Conservation (phyloP, 1,139 yeast species). For the Martiniozyma asiatica region DNA sequence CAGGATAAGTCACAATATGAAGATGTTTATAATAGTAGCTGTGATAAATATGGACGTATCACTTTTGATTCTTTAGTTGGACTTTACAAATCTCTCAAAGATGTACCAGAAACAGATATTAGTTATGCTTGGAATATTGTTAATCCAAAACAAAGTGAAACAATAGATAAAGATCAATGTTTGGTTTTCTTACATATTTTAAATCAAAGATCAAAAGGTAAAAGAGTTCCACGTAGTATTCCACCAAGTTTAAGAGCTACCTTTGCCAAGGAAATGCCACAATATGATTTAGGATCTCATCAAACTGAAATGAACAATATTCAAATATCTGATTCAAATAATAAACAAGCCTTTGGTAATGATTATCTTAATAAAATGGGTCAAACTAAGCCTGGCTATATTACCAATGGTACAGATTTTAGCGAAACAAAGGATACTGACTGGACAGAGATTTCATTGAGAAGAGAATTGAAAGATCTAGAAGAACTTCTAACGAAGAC, state of each 20-base stretch:
- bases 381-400: no score
- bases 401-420: slow-evolving; percentile 25
- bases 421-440: slow-evolving; percentile 56
- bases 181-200: slow-evolving; percentile 81
- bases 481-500: slow-evolving; percentile 53
- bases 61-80: slow-evolving; percentile 60
- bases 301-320: slow-evolving; percentile 30
- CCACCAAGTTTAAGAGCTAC: slow-evolving; percentile 92
- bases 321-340: slow-evolving; percentile 12
- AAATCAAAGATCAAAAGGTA: slow-evolving; percentile 82
- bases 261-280: slow-evolving; percentile 75
- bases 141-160: slow-evolving; percentile 75
- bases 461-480: slow-evolving; percentile 64
- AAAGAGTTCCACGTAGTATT: slow-evolving; percentile 80
- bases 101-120: slow-evolving; percentile 78
- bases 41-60: slow-evolving; percentile 77
- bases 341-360: slow-evolving; percentile 36
- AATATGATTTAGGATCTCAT: slow-evolving; percentile 50
- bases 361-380: slow-evolving; percentile 34
- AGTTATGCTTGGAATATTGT: slow-evolving; percentile 92
- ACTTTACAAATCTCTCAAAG: slow-evolving; percentile 53
- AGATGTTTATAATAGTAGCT: slow-evolving; percentile 59
- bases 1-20: slow-evolving; percentile 71
- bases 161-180: slow-evolving; percentile 89
- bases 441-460: slow-evolving; percentile 81